Base-by-base conservation (phyloP, 73 alveolate genomes). In the Stentor roeselii region DNA sequence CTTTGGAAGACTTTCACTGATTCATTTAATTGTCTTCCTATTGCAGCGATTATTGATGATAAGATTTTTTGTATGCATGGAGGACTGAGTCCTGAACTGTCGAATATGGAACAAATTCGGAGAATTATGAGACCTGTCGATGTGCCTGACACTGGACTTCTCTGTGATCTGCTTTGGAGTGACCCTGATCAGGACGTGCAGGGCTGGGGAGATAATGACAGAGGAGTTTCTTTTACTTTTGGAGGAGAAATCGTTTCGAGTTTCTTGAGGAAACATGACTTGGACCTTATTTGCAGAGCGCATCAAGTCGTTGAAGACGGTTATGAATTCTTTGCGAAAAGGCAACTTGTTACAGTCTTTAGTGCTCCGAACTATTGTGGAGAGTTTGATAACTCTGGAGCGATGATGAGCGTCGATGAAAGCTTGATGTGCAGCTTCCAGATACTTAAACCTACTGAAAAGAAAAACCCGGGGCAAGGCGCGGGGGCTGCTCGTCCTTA, bases 241-340 rank as follows among this genome's bases (percentile, higher is more conserved):
- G 96, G 97, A 75, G 90, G 89, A 38, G 97, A 96, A 76, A 93
- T 96, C 37, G 96, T 96, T 3, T 82, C 91, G 39, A 92, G 78
- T 58, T 95, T 95, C 92, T 85, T 92, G 38, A 95, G 94, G 89
- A 91, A 92, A 83, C 94, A 95, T 85, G 99, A 96, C 60, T 82
- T 96, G 84, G 98, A 96, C 86, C 83, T 96, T 78, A 92, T 96
- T 39, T 96, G 98, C 76, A 88, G 99, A 85, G 99, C 99, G n/a
- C 98, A 96, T 88, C 89, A 96, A 87, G 99, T 96, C 3, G 98
- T 96, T 27, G 98, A 96, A 86, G 99, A 96, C 85, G 99, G 98
- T 59, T 96, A 96, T 89, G 98, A 94, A 84, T 96, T 96, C 94
- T 96, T 96, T 61, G 97, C 98, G 42, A 95, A 96, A 78, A 92